These are phyloP conservation scores for Hirsutella thompsonii DNA, from an alignment of 2,329 filamentous ascomycete genomes.

Conservation along the genomic window DNA sequence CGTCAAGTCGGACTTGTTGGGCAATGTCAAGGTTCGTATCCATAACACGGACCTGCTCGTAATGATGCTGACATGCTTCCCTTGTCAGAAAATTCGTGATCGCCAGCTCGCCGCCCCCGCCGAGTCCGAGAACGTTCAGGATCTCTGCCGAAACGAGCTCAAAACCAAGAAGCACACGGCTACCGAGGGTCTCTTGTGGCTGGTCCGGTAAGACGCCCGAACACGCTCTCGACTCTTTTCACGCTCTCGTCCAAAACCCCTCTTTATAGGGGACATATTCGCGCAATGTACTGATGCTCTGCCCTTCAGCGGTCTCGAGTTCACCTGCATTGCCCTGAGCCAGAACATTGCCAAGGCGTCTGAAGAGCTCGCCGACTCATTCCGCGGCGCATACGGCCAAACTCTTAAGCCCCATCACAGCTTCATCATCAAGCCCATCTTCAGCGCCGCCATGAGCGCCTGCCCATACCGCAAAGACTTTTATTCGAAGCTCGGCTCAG, in stretches of 20 bases:
- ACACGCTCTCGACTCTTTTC: background rate
- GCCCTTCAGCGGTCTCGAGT: slow-evolving; percentile 66
- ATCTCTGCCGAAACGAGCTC: slow-evolving; percentile 74
- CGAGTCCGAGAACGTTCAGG: slow-evolving; percentile 75
- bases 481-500: slow-evolving; percentile 70
- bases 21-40: slow-evolving; percentile 70
- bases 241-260: too few species aligned
- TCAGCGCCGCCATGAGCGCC: slow-evolving; percentile 84
- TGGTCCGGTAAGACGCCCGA: slow-evolving; percentile 53
- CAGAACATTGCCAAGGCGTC: slow-evolving; percentile 55
- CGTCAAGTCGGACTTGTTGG: slow-evolving; percentile 82
- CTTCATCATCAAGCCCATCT: slow-evolving; percentile 82
- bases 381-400: slow-evolving; percentile 69
- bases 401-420: slow-evolving; percentile 89
- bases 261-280: background rate
- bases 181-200: slow-evolving; percentile 83
- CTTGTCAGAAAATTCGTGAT: slow-evolving; percentile 69
- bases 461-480: slow-evolving; percentile 92
- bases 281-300: background rate
- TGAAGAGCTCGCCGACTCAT: slow-evolving; percentile 75
- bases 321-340: slow-evolving; percentile 75
- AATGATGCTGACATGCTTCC: background rate
- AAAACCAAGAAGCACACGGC: slow-evolving; percentile 81
- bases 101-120: slow-evolving; percentile 65
- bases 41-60: background rate